Evolutionary conservation across 108 stramenopile genomes (phyloP), one percentile per base, ranked within the genome.

Genomic region (Discostella stelligeroides): DNA sequence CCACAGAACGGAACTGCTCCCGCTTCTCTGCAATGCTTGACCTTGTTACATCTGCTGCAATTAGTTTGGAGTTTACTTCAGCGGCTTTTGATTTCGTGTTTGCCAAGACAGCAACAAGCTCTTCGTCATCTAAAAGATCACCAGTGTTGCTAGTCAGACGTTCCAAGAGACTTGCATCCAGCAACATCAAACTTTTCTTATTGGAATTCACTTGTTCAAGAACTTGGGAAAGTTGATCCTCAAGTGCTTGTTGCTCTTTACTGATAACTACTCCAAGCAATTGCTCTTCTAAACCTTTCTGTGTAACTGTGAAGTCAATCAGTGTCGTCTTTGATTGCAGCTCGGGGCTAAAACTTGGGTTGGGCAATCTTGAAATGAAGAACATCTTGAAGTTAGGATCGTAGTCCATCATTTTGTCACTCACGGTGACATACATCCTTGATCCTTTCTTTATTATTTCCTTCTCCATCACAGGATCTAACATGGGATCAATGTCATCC

Each of bases 301-400:
- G 90, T 8, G 96, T 96, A 8, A 96, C 88, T 28, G 96, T 95
- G 61, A 96, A 96, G 84, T 96, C 94, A 21, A 96, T 92, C 58
- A 96, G 72, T 3, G 94, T 96, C 17, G 94, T 95, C 85, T 96
- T 96, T 7, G 96, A 94, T 79, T 96, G 96, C 29, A 95, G 79
- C 80, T 96, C 96, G 18, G 96, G 96, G 49, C 83, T 82, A 51
- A 96, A 96, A 68, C 64, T 89, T 28, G 96, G 96, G 81, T 96
- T 96, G 55, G 96, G 92, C 56, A 96, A 75, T 23, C 96, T 66
- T 20, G 94, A 91, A 38, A 96, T 92, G 79, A 96, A 96, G 73
- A 87, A 96, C 68, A 92, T 56, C 69, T 72, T 76, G 72, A 96
- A 96, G 30, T 79, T 85, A 11, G 89, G 88, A 81, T 94, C 86